A percentile compares a stretch with the other conserved stretches of the same genome.
phyloP scores from a whole-genome alignment of 805 yeast genomes.

The Cyberlindnera bimundalis region DNA sequence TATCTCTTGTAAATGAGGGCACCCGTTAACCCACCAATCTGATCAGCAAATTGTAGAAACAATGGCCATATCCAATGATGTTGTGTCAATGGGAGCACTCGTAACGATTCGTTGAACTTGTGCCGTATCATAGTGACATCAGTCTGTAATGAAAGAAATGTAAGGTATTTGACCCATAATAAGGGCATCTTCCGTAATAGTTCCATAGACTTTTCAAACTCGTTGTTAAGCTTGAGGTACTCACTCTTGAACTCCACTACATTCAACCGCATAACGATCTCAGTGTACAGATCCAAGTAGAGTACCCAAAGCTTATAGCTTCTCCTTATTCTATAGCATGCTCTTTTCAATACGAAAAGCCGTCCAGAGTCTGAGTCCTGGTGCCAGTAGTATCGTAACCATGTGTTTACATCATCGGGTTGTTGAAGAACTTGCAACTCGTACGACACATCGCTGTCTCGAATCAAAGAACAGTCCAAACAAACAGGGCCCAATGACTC shows the following conservation, averaged over 20 bases:
- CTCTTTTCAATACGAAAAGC: constrained; percentile 50
- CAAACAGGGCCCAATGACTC: not conserved
- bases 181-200: constrained; percentile 42
- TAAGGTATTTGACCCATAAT: constrained; percentile 51
- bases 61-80: constrained; percentile 55
- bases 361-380: constrained; percentile 29
- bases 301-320: constrained; percentile 54
- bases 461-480: constrained; percentile 8
- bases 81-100: constrained; percentile 45
- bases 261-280: constrained; percentile 27
- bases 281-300: constrained; percentile 42
- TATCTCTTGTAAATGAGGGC: constrained; percentile 31
- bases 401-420: constrained; percentile 34
- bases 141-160: constrained; percentile 36
- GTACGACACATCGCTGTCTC: constrained; percentile 36
- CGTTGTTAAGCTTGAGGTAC: constrained; percentile 34
- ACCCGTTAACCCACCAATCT: constrained; percentile 37
- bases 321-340: constrained; percentile 40
- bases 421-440: constrained; percentile 41
- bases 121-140: constrained; percentile 38
- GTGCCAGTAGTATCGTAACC: constrained; percentile 38
- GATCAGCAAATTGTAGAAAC: constrained; percentile 47
- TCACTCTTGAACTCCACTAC: constrained; percentile 31
- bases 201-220: constrained; percentile 47
- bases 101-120: constrained; percentile 48